phyloP scores from a whole-genome alignment of 2,329 filamentous ascomycete species.

The Aaosphaeria arxii region DNA sequence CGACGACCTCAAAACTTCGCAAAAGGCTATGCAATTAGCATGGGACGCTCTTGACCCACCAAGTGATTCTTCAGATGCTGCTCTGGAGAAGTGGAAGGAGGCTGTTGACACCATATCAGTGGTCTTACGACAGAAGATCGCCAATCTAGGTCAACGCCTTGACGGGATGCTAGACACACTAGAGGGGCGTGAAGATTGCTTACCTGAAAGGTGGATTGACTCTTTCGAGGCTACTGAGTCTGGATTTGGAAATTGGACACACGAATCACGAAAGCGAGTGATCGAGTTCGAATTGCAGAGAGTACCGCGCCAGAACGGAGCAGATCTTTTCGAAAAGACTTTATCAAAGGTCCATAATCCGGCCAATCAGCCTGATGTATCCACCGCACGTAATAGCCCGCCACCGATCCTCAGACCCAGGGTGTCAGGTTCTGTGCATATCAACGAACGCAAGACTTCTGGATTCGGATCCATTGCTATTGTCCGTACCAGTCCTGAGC shows the following conservation, averaged over 20 bases:
- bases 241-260: constrained; percentile 77
- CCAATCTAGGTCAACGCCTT: constrained; percentile 66
- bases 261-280: constrained; percentile 71
- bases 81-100: constrained; percentile 32
- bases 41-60: constrained; percentile 59
- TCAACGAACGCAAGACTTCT: no score
- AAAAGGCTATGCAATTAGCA: constrained; percentile 62
- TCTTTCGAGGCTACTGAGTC: constrained; percentile 77
- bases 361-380: no score
- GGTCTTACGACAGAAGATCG: constrained; percentile 67
- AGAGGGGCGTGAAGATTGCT: constrained; percentile 77
- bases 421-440: no score
- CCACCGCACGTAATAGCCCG: no score
- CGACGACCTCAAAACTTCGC: constrained; percentile 59
- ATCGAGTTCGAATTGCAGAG: constrained; percentile 58
- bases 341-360: no score
- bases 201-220: constrained; percentile 86
- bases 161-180: constrained; percentile 85
- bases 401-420: background rate
- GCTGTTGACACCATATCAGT: constrained; percentile 54
- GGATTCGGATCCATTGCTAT: no score
- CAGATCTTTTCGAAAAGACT: no score
- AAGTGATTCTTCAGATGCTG: constrained; percentile 27
- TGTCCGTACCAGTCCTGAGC: no score
- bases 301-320: constrained; percentile 10